A percentile compares a stretch with the other conserved stretches of the same genome.
These are phyloP conservation scores for Plantago elongata DNA, from an alignment of 257 asterid species.

Conservation along the genomic window DNA sequence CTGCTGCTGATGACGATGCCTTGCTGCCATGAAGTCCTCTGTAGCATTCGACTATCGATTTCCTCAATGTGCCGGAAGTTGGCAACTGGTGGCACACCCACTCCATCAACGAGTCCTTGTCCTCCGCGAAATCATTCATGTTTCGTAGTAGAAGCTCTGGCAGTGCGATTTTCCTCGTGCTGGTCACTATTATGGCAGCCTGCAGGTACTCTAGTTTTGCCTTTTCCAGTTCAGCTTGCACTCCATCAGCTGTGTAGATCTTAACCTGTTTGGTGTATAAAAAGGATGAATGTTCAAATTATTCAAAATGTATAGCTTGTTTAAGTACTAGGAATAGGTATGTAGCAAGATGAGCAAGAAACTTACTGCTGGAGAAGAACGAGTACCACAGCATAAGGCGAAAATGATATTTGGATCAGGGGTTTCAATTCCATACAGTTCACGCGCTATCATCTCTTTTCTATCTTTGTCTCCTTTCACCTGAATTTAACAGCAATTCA, in stretches of 20 bases:
- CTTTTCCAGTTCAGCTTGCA: conserved; percentile 57
- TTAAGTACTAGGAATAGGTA: neutral
- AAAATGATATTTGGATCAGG: conserved; percentile 75
- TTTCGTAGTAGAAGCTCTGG: conserved; percentile 74
- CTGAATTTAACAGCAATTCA: conserved; percentile 19
- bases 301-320: neutral
- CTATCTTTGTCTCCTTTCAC: conserved; percentile 32
- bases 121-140: conserved; percentile 55
- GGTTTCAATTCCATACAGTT: conserved; percentile 54
- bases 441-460: conserved; percentile 36
- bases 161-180: conserved; percentile 44
- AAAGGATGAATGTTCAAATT: neutral
- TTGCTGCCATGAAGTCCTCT: conserved; percentile 39
- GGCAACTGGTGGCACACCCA: conserved; percentile 86
- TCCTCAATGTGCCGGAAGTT: conserved; percentile 63
- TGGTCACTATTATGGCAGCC: conserved; percentile 70
- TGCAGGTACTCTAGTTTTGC: conserved; percentile 72
- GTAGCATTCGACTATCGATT: conserved; percentile 66
- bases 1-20: conserved; percentile 17
- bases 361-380: conserved; percentile 89
- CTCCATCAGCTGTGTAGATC: conserved; percentile 77
- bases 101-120: conserved; percentile 51
- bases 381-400: conserved; percentile 84
- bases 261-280: conserved; percentile 41
- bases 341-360: neutral